Evolutionary conservation across 257 asterid species (phyloP).

Genomic region (Catharanthus roseus): DNA sequence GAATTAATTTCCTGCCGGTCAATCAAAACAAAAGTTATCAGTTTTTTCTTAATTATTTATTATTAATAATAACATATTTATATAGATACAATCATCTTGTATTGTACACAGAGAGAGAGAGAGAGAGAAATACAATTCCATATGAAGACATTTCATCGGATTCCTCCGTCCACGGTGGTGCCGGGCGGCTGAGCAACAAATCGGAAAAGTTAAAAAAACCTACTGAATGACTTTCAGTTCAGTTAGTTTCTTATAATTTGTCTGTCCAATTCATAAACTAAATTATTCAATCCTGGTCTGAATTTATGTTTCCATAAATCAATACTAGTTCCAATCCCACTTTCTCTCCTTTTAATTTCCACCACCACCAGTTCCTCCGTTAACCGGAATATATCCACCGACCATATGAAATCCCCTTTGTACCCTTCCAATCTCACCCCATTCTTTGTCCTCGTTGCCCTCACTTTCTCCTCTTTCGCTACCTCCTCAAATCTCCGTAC

Average conservation of each 20-base stretch:
- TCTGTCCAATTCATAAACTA: slow-evolving; percentile 23
- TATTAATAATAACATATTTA: not conserved
- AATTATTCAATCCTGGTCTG: slow-evolving; percentile 32
- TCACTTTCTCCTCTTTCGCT: slow-evolving; percentile 30
- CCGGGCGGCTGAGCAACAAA: too few relatives aligned
- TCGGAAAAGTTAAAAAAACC: too few relatives aligned
- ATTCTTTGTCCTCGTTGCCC: slow-evolving; percentile 17
- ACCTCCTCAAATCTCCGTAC: slow-evolving; percentile 28
- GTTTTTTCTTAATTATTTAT: too few relatives aligned
- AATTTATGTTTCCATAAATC: slow-evolving; percentile 49
- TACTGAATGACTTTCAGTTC: too few relatives aligned
- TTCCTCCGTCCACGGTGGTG: not conserved
- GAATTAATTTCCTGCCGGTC: too few relatives aligned
- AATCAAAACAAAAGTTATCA: too few relatives aligned
- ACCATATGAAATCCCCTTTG: slow-evolving; percentile 34
- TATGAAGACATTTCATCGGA: too few relatives aligned
- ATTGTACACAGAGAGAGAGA: too few relatives aligned
- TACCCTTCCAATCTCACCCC: slow-evolving; percentile 32
- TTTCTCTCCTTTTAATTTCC: slow-evolving; percentile 35
- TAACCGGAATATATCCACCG: slow-evolving; percentile 45
- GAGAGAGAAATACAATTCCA: not conserved
- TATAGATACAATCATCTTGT: not conserved
- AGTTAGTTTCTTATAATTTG: slow-evolving; percentile 10
- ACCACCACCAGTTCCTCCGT: slow-evolving; percentile 62
- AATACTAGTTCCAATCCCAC: slow-evolving; percentile 25